Percentiles rank a stretch among this genome's conserved stretches.
Evolutionary conservation across 208 protist genomes (phyloP).

Genomic region (Trypanosoma melophagium): DNA sequence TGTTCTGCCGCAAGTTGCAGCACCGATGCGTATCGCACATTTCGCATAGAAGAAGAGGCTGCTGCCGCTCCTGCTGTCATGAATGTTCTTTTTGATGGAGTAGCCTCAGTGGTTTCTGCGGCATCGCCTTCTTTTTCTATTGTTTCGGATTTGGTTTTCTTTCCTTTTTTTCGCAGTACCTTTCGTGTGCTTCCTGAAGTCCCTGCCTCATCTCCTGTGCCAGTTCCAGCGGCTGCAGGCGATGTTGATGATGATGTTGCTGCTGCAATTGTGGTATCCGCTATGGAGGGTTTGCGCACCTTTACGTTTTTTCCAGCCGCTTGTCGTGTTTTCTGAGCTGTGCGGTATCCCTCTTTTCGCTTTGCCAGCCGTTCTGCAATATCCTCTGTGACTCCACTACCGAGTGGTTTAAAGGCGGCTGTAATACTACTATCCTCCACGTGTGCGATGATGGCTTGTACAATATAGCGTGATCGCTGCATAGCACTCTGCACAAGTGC

Average conservation of each 20-base stretch:
- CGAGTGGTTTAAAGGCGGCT: conserved; percentile 21
- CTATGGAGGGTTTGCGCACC: conserved; percentile 16
- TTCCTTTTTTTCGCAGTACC: background rate
- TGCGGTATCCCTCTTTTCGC: conserved; percentile 57
- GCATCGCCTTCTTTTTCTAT: background rate
- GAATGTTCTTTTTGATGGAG: too few relatives aligned
- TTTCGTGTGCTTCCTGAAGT: background rate
- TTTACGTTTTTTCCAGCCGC: conserved; percentile 27
- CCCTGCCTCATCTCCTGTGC: background rate
- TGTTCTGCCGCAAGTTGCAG: conserved; percentile 19
- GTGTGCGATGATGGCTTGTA: conserved; percentile 77
- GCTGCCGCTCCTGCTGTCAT: background rate
- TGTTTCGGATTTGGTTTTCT: background rate
- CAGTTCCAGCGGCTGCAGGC: background rate
- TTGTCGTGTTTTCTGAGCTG: conserved; percentile 24
- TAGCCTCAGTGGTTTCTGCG: too few relatives aligned
- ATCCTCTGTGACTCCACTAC: conserved; percentile 40
- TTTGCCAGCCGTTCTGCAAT: conserved; percentile 70
- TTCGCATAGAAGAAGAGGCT: background rate
- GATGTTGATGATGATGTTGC: background rate
- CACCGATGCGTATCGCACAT: conserved; percentile 9
- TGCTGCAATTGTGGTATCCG: background rate
- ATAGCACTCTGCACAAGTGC: conserved; percentile 60
- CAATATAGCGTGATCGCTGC: conserved; percentile 58
- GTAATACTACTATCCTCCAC: conserved; percentile 47